Conservation (phyloP, 2,329 filamentous ascomycete species). For the Fusarium sp. region DNA sequence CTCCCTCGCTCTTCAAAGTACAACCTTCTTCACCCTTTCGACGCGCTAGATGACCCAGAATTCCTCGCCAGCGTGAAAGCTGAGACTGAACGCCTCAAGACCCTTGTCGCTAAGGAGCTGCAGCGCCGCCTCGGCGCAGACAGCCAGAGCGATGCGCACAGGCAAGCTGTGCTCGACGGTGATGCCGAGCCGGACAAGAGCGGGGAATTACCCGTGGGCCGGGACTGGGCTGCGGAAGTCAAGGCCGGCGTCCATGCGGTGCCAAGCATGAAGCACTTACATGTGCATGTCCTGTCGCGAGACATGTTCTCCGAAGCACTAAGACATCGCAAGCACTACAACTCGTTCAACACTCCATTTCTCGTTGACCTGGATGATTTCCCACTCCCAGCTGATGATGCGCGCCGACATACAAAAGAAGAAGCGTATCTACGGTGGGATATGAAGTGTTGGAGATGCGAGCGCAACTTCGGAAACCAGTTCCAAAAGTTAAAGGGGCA, state of each 20-base stretch:
- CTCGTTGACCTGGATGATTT: slow-evolving; percentile 84
- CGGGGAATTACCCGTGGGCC: slow-evolving; percentile 71
- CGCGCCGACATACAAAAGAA: slow-evolving; percentile 67
- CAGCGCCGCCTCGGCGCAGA: slow-evolving; percentile 73
- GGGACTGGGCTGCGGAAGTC: slow-evolving; percentile 83
- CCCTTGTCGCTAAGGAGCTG: slow-evolving; percentile 79
- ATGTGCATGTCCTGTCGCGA: slow-evolving; percentile 86
- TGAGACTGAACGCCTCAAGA: slow-evolving; percentile 71
- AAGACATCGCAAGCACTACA: slow-evolving; percentile 89
- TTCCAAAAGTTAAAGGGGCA: slow-evolving; percentile 83
- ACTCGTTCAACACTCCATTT: slow-evolving; percentile 89
- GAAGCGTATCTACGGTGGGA: slow-evolving; percentile 72
- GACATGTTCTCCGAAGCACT: slow-evolving; percentile 81
- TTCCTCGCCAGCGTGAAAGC: slow-evolving; percentile 75
- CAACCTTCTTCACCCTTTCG: slow-evolving; percentile 77
- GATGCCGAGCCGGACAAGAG: slow-evolving; percentile 52
- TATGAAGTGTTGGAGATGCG: slow-evolving; percentile 88
- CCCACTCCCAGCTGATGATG: slow-evolving; percentile 76
- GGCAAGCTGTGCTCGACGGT: slow-evolving; percentile 75
- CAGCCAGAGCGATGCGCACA: slow-evolving; percentile 72
- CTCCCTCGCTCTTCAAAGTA: slow-evolving; percentile 77
- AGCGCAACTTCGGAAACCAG: slow-evolving; percentile 76
- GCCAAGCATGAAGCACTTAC: slow-evolving; percentile 92
- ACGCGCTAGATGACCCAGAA: slow-evolving; percentile 75
- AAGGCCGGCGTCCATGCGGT: slow-evolving; percentile 84